Conservation (phyloP, 2,329 filamentous ascomycete genomes). For the Coleophoma cylindrospora region DNA sequence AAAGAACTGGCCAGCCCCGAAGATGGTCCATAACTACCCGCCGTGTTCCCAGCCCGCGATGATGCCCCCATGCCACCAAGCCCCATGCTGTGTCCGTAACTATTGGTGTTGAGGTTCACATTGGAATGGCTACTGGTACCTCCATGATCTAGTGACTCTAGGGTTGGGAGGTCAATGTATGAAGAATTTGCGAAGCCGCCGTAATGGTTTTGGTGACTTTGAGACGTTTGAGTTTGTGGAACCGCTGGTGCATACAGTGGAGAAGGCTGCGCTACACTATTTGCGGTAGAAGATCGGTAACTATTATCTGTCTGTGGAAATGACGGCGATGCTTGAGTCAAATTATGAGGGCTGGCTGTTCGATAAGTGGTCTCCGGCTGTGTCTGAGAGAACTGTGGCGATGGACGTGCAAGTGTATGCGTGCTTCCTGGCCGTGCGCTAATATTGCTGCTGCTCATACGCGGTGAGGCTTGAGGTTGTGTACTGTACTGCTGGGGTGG, state of each 20-base stretch:
- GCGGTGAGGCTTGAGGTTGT: constrained; percentile 21
- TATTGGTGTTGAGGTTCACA: constrained; percentile 4
- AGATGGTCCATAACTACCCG: constrained; percentile 1
- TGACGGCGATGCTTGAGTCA: constrained; percentile 22
- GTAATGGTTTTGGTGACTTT: constrained; percentile 23
- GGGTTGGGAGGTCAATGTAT: constrained; percentile 23
- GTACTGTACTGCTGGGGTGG: constrained; percentile 21
- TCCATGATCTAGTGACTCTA: constrained; percentile 22
- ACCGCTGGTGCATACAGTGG: constrained; percentile 11
- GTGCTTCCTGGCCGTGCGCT: constrained; percentile 18
- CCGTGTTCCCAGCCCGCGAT: constrained; percentile 4
- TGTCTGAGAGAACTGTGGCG: constrained; percentile 22
- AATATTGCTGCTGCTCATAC: constrained; percentile 11
- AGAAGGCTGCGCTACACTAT: constrained; percentile 17
- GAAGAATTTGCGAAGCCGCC: constrained; percentile 21
- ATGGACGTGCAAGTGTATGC: constrained; percentile 20
- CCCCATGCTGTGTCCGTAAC: constrained; percentile 13
- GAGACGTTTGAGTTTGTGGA: constrained; percentile 17
- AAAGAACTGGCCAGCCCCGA: constrained; percentile 13
- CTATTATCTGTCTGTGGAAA: constrained; percentile 20
- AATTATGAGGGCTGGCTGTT: constrained; percentile 22
- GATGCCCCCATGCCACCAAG: constrained; percentile 14
- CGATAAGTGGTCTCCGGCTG: constrained; percentile 22
- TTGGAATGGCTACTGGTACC: constrained; percentile 7
- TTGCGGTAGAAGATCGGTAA: constrained; percentile 13